phyloP scores from a whole-genome alignment of 2,329 filamentous ascomycete species.

The Claviceps sorghi region DNA sequence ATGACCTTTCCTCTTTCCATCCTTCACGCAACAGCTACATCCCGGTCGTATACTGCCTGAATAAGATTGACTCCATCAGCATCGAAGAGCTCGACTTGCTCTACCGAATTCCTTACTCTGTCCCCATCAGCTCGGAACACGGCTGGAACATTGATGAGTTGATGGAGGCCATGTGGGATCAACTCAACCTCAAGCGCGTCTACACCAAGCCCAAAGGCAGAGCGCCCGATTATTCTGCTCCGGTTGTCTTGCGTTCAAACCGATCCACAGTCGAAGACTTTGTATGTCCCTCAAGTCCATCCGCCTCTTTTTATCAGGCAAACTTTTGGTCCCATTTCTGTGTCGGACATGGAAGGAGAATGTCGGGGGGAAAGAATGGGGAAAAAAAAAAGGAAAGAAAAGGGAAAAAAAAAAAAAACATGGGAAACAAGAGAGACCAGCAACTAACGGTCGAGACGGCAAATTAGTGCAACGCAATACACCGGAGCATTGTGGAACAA shows the following conservation, averaged over 20 bases:
- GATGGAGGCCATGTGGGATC: constrained; percentile 97
- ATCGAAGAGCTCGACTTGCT: constrained; percentile 95
- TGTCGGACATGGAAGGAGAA: background rate
- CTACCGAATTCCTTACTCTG: constrained; percentile 92
- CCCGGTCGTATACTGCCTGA: constrained; percentile 95
- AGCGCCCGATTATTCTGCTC: constrained; percentile 79
- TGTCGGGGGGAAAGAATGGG: background rate
- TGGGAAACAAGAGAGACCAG: background rate
- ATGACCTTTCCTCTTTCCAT: background rate
- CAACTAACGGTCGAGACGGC: constrained; percentile 10
- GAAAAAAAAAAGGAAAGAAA: background rate
- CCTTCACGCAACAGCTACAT: constrained; percentile 55
- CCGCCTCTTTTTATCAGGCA: background rate
- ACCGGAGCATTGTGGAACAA: constrained; percentile 87
- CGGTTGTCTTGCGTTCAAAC: constrained; percentile 72
- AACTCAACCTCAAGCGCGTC: constrained; percentile 75
- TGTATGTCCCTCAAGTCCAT: constrained; percentile 41
- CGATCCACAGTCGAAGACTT: constrained; percentile 93
- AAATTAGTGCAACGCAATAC: constrained; percentile 83
- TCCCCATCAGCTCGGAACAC: constrained; percentile 91
- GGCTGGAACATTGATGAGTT: constrained; percentile 98
- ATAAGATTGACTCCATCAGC: constrained; percentile 97
- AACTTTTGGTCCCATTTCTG: background rate
- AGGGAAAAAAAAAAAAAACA: background rate
- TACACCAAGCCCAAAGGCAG: constrained; percentile 98